Evolutionary conservation across 176 grass and related monocot genomes (phyloP).

Genomic region (Hordeum vulgare): MorexV3_pseudomolecules_assembly NC_058520.1:462984506-462985005

Average conservation of each 20-base stretch:
- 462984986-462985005: slow-evolving; percentile 42
- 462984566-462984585: slow-evolving; percentile 73
- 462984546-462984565: slow-evolving; percentile 60
- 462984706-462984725: slow-evolving; percentile 48
- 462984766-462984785: slow-evolving; percentile 56
- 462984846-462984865: slow-evolving; percentile 72
- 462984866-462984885: slow-evolving; percentile 78
- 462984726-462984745: slow-evolving; percentile 51
- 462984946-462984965: slow-evolving; percentile 77
- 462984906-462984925: slow-evolving; percentile 64
- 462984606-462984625: slow-evolving; percentile 74
- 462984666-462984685: slow-evolving; percentile 83
- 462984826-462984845: slow-evolving; percentile 39
- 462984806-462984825: slow-evolving; percentile 37
- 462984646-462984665: slow-evolving; percentile 74
- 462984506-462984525: slow-evolving; percentile 43
- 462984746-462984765: slow-evolving; percentile 73
- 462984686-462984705: slow-evolving; percentile 42
- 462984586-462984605: slow-evolving; percentile 56
- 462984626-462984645: slow-evolving; percentile 49
- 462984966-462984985: slow-evolving; percentile 61
- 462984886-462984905: slow-evolving; percentile 74
- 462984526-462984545: slow-evolving; percentile 54
- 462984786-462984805: slow-evolving; percentile 65
- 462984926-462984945: slow-evolving; percentile 43